Percentiles rank a stretch among this genome's conserved stretches.
Conservation (phyloP, 305 asterid genomes). For the Ilex paraguariensis region DNA sequence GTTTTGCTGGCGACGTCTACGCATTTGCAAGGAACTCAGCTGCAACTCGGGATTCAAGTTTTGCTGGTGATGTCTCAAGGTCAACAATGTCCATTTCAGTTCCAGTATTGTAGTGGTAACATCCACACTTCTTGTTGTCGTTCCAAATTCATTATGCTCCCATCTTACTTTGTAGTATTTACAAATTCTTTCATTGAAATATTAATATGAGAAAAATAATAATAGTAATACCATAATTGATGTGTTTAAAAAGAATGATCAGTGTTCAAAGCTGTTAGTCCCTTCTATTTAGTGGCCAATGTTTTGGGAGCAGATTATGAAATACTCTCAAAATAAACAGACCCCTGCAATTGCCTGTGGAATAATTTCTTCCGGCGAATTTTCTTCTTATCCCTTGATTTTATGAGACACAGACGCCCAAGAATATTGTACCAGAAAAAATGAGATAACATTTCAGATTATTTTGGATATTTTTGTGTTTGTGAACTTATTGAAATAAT, state of each 20-base stretch:
- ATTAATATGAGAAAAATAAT: slow-evolving; percentile 15
- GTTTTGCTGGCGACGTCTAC: slow-evolving; percentile 61
- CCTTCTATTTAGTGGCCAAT: too few species aligned
- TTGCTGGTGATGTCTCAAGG: slow-evolving; percentile 58
- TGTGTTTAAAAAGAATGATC: background rate
- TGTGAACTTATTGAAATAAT: too few species aligned
- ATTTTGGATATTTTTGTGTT: too few species aligned
- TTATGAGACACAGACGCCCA: too few species aligned
- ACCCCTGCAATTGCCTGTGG: too few species aligned
- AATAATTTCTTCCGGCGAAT: too few species aligned
- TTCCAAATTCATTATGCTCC: slow-evolving; percentile 25
- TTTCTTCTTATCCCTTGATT: too few species aligned
- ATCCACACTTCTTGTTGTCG: slow-evolving; percentile 9
- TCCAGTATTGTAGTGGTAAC: slow-evolving; percentile 53
- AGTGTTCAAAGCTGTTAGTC: too few species aligned
- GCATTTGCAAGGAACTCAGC: slow-evolving; percentile 50
- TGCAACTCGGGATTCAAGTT: slow-evolving; percentile 43
- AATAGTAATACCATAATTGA: slow-evolving; percentile 20
- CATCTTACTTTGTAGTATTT: slow-evolving; percentile 31
- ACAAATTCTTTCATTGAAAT: slow-evolving; percentile 27
- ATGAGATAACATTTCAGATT: too few species aligned
- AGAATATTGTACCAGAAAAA: too few species aligned
- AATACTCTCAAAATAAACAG: too few species aligned
- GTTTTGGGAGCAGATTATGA: too few species aligned
- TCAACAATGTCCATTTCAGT: slow-evolving; percentile 68